Evolutionary conservation across 495 filamentous ascomycete species (phyloP).

Genomic region (Penicillium samsonianum): DNA sequence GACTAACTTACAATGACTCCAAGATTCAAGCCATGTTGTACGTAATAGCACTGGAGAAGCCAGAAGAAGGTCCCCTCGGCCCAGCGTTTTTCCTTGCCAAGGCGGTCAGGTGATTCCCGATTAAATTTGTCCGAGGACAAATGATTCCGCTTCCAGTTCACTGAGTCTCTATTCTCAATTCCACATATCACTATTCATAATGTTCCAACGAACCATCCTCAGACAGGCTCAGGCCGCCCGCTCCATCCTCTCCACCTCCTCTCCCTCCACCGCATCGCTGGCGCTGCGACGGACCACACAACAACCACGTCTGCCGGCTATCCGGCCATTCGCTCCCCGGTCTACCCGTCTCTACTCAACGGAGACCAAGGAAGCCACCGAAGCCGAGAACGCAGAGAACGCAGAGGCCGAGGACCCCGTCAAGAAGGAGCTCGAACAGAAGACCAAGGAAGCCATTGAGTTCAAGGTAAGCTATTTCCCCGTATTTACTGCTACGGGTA

Average conservation of each 20-base stretch:
- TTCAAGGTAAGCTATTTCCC: slow-evolving; percentile 66
- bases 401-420: slow-evolving; percentile 49
- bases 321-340: slow-evolving; percentile 35
- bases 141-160: slow-evolving; percentile 9
- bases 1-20: too few species aligned
- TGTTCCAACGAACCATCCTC: slow-evolving; percentile 50
- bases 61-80: slow-evolving; percentile 15
- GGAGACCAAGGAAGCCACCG: slow-evolving; percentile 37
- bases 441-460: slow-evolving; percentile 79
- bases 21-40: too few species aligned
- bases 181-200: slow-evolving; percentile 26
- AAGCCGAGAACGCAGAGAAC: slow-evolving; percentile 46
- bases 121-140: slow-evolving; percentile 30
- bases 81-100: slow-evolving; percentile 26
- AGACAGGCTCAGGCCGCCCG: slow-evolving; percentile 47
- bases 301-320: slow-evolving; percentile 34
- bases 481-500: slow-evolving; percentile 2
- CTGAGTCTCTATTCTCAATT: slow-evolving; percentile 15
- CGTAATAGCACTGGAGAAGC: neutral
- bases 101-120: slow-evolving; percentile 30
- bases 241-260: slow-evolving; percentile 39
- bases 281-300: slow-evolving; percentile 43
- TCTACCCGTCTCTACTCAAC: slow-evolving; percentile 46
- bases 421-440: slow-evolving; percentile 73
- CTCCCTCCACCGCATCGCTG: slow-evolving; percentile 34